These are phyloP conservation scores for Clonostachys chloroleuca DNA, from an alignment of 2,329 filamentous ascomycete species.

Conservation along the genomic window DNA sequence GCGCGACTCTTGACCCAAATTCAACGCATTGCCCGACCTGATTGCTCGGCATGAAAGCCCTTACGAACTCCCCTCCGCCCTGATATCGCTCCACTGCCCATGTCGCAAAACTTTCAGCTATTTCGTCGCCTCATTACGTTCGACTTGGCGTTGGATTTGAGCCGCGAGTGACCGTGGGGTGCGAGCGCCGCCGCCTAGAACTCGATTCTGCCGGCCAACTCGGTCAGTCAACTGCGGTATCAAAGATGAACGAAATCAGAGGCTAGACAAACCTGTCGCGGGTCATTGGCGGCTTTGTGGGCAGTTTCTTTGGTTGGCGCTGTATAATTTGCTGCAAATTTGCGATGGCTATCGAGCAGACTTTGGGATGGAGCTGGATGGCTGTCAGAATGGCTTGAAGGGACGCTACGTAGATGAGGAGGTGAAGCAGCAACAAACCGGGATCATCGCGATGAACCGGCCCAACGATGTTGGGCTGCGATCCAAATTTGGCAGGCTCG, in stretches of 20 bases:
- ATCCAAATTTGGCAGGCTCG: neutral
- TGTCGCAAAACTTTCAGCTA: neutral
- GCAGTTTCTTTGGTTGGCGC: neutral
- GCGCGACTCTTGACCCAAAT: too few species aligned
- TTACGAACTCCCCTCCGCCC: too few species aligned
- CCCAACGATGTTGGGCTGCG: neutral
- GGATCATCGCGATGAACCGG: neutral
- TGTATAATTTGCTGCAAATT: neutral
- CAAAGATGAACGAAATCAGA: neutral
- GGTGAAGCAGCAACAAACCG: neutral
- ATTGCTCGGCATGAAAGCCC: too few species aligned
- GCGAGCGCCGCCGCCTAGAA: slow-evolving; percentile 1
- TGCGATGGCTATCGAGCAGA: slow-evolving; percentile 3
- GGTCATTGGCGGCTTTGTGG: slow-evolving; percentile 1
- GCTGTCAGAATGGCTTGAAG: neutral
- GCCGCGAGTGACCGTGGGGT: neutral
- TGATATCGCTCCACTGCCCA: too few species aligned
- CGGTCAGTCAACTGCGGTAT: neutral
- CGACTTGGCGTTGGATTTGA: slow-evolving; percentile 3
- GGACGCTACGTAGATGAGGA: too few species aligned
- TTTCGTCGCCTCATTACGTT: slow-evolving; percentile 1
- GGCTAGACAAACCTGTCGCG: neutral
- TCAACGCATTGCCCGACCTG: too few species aligned
- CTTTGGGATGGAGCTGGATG: slow-evolving; percentile 2
- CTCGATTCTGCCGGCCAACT: slow-evolving; percentile 1